A percentile compares a stretch with the other conserved stretches of the same genome.
These are phyloP conservation scores for Entomortierella beljakovae DNA, from an alignment of 192 early-diverging fungal species.

Conservation along the genomic window DNA sequence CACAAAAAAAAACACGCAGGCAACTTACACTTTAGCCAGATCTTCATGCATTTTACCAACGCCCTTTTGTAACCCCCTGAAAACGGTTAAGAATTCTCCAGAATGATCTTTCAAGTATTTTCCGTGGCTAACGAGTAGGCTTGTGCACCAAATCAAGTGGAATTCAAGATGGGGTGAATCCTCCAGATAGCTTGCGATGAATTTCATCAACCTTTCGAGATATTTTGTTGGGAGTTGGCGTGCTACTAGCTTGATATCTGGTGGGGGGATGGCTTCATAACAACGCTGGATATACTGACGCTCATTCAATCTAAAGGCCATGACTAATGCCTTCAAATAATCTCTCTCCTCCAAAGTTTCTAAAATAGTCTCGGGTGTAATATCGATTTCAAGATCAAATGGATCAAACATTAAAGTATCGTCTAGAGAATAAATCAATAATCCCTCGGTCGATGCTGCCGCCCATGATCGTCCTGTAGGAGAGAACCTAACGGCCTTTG, in stretches of 20 bases:
- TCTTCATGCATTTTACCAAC: slow-evolving; percentile 66
- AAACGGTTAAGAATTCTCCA: slow-evolving; percentile 72
- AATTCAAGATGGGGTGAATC: slow-evolving; percentile 87
- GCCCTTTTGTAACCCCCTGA: slow-evolving; percentile 86
- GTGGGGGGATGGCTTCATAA: slow-evolving; percentile 83
- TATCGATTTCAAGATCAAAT: slow-evolving; percentile 96
- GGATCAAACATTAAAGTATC: slow-evolving; percentile 95
- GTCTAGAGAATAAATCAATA: slow-evolving; percentile 96
- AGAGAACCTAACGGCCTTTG: slow-evolving; percentile 89
- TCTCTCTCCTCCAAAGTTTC: slow-evolving; percentile 82
- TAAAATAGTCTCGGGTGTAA: slow-evolving; percentile 89
- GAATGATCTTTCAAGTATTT: slow-evolving; percentile 75
- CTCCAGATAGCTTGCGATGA: slow-evolving; percentile 86
- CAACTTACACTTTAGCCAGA: slow-evolving; percentile 69
- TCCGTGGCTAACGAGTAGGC: slow-evolving; percentile 82
- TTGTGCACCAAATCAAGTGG: slow-evolving; percentile 85
- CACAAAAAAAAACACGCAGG: background rate
- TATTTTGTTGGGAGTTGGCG: slow-evolving; percentile 89
- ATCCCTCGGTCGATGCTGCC: slow-evolving; percentile 94
- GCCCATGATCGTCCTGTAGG: slow-evolving; percentile 97
- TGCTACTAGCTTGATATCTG: slow-evolving; percentile 80
- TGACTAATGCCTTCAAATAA: slow-evolving; percentile 89
- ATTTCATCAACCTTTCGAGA: slow-evolving; percentile 84
- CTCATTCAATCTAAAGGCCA: slow-evolving; percentile 96
- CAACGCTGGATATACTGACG: slow-evolving; percentile 77